Evolutionary conservation across 2,329 filamentous ascomycete genomes (phyloP), one percentile per base, ranked within the genome.

Genomic region (Raffaelea ambrosiae): DNA sequence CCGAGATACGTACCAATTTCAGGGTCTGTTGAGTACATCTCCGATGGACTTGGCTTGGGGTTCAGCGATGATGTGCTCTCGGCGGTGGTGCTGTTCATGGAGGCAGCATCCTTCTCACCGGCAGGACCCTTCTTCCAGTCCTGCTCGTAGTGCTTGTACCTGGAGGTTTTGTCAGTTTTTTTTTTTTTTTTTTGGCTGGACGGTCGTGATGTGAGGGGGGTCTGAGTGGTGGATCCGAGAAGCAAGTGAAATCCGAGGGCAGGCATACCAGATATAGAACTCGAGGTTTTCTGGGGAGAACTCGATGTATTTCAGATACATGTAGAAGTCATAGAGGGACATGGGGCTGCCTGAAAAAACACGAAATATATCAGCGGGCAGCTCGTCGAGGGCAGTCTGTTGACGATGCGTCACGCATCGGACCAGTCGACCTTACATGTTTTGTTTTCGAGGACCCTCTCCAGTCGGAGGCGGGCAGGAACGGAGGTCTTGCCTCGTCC

Each of bases 231-330:
- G n/a, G 26, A 29, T 29, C 7, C 13, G 26, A 29, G 13, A 13
- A 7, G 26, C 7, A 13, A 13, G 7, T 29, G 39, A 40, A 40
- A 9, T 13, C 5, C 5, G 13, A 9, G 20, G 39, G 20, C 8
- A 13, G n/a, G 53, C 63, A 22, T 57, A 73, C 70, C 70, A 73
- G 36, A 73, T 61, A 53, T 70, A 73, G 50, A 73, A 73, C 56
- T 73, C 70, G 9, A 73, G 63, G 53, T 73, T 73, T 58, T 73
- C 70, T 0, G 68, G 60, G 2, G 69, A 72, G 57, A 63, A 68
- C 55, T 73, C 70, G 43, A 73, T 71, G 53, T 73, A 66, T 57
- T 71, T 72, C 43, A 73, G 60, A 49, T 72, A 73, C 68, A 73
- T 71, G 58, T 71, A 72, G 44, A 73, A 73, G 58, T 73, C 70